A percentile compares a stretch with the other conserved stretches of the same genome.
Conservation (phyloP, 2,329 filamentous ascomycete species). For the Mycocentrospora acerina region DNA sequence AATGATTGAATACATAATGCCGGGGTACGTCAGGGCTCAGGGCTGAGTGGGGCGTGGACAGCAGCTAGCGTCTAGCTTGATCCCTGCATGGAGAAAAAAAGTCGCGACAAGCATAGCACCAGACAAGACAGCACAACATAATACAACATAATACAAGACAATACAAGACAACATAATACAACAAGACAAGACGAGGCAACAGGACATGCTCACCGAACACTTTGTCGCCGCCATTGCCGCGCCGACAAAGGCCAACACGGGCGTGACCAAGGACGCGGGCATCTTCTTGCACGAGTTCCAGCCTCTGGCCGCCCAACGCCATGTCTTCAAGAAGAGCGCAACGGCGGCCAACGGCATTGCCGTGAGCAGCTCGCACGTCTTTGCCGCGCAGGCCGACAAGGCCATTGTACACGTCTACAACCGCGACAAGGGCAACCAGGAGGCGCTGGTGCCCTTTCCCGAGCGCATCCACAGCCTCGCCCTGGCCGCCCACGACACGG, state of each 20-base stretch:
- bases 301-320: slow-evolving; percentile 72
- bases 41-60: too few relatives aligned
- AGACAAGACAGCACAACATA: too few relatives aligned
- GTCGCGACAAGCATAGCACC: too few relatives aligned
- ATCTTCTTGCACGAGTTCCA: slow-evolving; percentile 84
- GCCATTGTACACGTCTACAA: slow-evolving; percentile 92
- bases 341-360: slow-evolving; percentile 77
- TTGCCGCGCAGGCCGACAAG: slow-evolving; percentile 88
- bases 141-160: too few relatives aligned
- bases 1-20: too few relatives aligned
- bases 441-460: slow-evolving; percentile 82
- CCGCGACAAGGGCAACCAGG: slow-evolving; percentile 78
- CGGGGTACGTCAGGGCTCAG: too few relatives aligned
- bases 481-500: slow-evolving; percentile 64
- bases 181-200: neutral
- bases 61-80: too few relatives aligned
- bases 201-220: slow-evolving; percentile 53
- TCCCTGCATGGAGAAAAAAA: too few relatives aligned
- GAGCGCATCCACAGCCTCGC: slow-evolving; percentile 81
- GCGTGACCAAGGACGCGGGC: slow-evolving; percentile 71
- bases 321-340: slow-evolving; percentile 89
- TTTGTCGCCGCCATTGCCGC: slow-evolving; percentile 52
- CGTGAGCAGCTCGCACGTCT: slow-evolving; percentile 78
- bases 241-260: slow-evolving; percentile 46
- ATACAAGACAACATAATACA: too few relatives aligned